Evolutionary conservation across 78 protist species (phyloP), one percentile per base, ranked within the genome.

Genomic region (Dictyostelium purpureum): DNA sequence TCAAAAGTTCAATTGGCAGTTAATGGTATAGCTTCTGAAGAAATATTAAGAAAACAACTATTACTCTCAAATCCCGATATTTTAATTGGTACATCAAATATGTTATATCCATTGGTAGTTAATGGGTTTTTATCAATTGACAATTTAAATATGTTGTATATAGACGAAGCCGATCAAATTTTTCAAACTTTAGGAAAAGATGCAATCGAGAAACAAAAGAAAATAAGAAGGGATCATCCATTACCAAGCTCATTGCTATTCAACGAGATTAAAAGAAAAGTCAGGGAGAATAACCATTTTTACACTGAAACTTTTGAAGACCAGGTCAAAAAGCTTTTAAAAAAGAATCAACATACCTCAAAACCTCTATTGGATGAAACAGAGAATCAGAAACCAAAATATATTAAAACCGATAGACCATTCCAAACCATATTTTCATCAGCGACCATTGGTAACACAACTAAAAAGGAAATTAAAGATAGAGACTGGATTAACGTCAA

Each of bases 391-490:
- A 57, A 63, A 42, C 10, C 49, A 19, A 28, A 59, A 28, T 78
- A 78, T 40, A 57, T 56, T 14, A 33, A 35, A 16, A 75, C 81
- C 47, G 7, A 5, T 0, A 21, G 92, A 31, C 59, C 28, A 14
- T 85, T 85, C 54, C 92, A 85, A 73, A 74, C 83, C n/a, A 47
- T 85, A 38, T 73, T 56, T 18, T 21, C 82, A 26, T 85, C 92
- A 16, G 92, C 92, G 6, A 85, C 92, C 0, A 18, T 85, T n/a
- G 66, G 33, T 5, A 21, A 51, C 14, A 18, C 31, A 21, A 85
- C 78, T 14, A 70, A 54, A 47, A 56, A 43, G 45, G 21, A 38
- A 6, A 85, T 85, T 38, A 66, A 59, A 42, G 73, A 43, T 24
- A 73, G 42, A 26, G 92, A 73, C 47, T 85, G 92, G 92, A 61